A percentile compares a stretch with the other conserved stretches of the same genome.
Conservation (phyloP, 257 asterid genomes). For the Osmanthus fragrans region DNA sequence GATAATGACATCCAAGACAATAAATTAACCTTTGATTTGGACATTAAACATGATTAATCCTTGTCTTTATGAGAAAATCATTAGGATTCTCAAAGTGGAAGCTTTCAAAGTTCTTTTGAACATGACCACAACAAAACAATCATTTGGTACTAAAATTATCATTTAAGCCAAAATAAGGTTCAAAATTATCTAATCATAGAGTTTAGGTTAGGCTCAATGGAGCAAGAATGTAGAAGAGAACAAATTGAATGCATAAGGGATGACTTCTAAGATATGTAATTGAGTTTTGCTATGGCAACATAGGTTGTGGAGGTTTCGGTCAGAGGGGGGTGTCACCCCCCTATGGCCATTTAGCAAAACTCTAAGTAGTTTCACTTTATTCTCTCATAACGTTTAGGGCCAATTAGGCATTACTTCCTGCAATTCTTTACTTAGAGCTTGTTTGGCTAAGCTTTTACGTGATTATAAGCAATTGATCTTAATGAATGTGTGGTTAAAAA, state of each 20-base stretch:
- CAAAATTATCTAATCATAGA: neutral
- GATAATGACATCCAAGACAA: constrained; percentile 41
- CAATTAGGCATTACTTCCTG: no score
- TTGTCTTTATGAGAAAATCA: constrained; percentile 5
- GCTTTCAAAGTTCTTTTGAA: neutral
- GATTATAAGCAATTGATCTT: no score
- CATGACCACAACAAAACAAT: neutral
- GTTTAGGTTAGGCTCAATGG: neutral
- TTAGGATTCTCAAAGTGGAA: constrained; percentile 4
- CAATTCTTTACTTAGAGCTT: no score
- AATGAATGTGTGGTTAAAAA: no score
- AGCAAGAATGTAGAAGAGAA: neutral
- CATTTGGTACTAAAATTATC: constrained; percentile 18
- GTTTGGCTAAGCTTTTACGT: no score
- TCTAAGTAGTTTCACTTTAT: no score
- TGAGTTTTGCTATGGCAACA: no score
- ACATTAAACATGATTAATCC: constrained; percentile 21
- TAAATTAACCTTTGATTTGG: constrained; percentile 45
- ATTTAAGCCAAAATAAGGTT: constrained; percentile 29
- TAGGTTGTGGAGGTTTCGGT: no score
- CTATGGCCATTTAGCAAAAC: no score
- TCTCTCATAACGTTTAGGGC: no score
- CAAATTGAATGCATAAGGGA: neutral
- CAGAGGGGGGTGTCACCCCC: no score
- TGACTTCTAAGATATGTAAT: neutral